Conservation (phyloP, 108 stramenopile genomes). For the Stephanodiscus minutulus region DNA sequence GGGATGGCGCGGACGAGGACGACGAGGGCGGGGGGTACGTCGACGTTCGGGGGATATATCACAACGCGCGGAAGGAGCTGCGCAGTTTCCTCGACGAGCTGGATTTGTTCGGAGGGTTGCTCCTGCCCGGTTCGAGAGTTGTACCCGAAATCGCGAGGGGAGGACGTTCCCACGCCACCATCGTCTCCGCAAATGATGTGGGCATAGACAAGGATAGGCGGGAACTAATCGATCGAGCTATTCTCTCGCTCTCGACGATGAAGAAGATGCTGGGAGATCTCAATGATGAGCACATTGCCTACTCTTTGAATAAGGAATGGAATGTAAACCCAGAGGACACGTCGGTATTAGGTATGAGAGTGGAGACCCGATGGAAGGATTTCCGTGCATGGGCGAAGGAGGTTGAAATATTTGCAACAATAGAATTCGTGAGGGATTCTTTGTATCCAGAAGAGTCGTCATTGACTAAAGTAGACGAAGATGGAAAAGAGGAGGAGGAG, state of each 20-base stretch:
- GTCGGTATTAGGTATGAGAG: conserved; percentile 3
- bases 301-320: conserved; percentile 38
- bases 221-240: conserved; percentile 17
- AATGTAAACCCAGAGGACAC: conserved; percentile 35
- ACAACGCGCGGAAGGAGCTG: conserved; percentile 49
- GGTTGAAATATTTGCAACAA: conserved; percentile 28
- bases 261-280: conserved; percentile 46
- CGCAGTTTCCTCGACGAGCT: conserved; percentile 49
- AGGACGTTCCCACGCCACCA: neutral
- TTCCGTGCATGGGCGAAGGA: conserved; percentile 42
- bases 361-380: conserved; percentile 33
- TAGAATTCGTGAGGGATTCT: conserved; percentile 30
- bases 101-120: conserved; percentile 40
- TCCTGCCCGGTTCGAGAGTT: conserved; percentile 23
- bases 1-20: neutral
- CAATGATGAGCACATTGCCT: conserved; percentile 46
- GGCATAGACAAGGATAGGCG: neutral
- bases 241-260: conserved; percentile 17
- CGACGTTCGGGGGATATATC: conserved; percentile 44
- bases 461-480: neutral
- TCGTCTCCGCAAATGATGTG: neutral
- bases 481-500: neutral
- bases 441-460: conserved; percentile 17
- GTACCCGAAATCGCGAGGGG: conserved; percentile 16
- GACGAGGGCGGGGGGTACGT: conserved; percentile 19